These are phyloP conservation scores for Phtheirospermum japonicum DNA, from an alignment of 257 asterid genomes.

Conservation along the genomic window DNA sequence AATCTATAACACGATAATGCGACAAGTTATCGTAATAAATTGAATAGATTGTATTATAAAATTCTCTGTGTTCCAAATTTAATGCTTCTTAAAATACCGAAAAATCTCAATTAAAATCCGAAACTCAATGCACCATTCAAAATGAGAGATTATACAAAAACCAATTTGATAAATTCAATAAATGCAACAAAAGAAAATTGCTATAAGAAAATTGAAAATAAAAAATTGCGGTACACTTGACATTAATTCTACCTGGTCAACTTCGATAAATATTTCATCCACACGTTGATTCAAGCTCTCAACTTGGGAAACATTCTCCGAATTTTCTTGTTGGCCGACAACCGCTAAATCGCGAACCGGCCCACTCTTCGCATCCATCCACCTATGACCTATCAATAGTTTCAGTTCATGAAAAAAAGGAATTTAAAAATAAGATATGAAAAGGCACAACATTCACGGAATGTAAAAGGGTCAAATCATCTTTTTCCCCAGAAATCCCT, in stretches of 20 bases:
- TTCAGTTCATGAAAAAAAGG: constrained; percentile 3
- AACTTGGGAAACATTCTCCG: constrained; percentile 23
- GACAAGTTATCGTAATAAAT: no score
- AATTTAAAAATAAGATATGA: not conserved
- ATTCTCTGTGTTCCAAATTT: no score
- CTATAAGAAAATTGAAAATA: constrained; percentile 15
- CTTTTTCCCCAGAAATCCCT: not conserved
- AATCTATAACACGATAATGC: no score
- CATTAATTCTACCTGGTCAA: constrained; percentile 44
- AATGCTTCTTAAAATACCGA: no score
- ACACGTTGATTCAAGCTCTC: constrained; percentile 44
- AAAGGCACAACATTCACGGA: not conserved
- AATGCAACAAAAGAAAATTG: not conserved
- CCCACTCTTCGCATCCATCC: constrained; percentile 39
- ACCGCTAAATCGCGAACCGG: constrained; percentile 21
- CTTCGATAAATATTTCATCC: constrained; percentile 42
- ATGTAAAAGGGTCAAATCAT: not conserved
- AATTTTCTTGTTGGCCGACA: constrained; percentile 22
- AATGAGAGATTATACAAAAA: not conserved
- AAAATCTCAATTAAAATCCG: no score
- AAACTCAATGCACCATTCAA: not conserved
- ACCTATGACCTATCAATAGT: constrained; percentile 8
- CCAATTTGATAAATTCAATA: not conserved
- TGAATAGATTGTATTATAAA: no score
- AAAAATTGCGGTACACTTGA: not conserved